phyloP scores from a whole-genome alignment of 2,329 filamentous ascomycete species.

The Ascochyta rabiei region DNA sequence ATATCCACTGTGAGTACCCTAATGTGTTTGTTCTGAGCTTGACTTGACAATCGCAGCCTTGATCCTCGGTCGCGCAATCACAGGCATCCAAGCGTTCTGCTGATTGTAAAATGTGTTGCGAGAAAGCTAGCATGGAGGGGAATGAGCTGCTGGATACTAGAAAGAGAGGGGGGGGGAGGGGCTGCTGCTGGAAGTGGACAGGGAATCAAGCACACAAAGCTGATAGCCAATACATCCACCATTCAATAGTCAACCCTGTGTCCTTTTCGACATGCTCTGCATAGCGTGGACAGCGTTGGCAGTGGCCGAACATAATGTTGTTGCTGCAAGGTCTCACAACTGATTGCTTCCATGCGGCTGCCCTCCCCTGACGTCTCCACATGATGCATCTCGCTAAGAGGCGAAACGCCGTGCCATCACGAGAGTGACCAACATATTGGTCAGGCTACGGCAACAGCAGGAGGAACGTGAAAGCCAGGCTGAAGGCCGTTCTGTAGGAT shows the following conservation, averaged over 20 bases:
- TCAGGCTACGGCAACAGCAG: conserved; percentile 17
- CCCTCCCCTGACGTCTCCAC: conserved; percentile 4
- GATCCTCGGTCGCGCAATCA: conserved; percentile 59
- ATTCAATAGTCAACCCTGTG: neutral
- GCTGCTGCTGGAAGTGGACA: neutral
- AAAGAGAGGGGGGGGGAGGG: too few species aligned
- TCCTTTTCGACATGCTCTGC: neutral
- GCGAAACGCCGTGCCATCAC: conserved; percentile 7
- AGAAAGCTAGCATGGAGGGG: neutral
- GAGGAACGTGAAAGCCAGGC: conserved; percentile 29
- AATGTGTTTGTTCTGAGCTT: conserved; percentile 1
- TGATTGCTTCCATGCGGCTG: conserved; percentile 21
- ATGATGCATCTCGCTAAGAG: conserved; percentile 13
- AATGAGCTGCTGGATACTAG: neutral
- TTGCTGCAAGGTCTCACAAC: conserved; percentile 24
- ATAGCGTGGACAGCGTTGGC: neutral
- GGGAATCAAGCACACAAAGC: neutral
- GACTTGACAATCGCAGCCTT: conserved; percentile 49
- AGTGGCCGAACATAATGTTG: conserved; percentile 18
- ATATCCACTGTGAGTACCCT: conserved; percentile 82
- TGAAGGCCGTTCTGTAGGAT: conserved; percentile 29
- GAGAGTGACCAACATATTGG: conserved; percentile 23
- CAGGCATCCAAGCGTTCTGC: conserved; percentile 79
- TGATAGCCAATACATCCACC: neutral
- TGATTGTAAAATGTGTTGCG: conserved; percentile 45